Evolutionary conservation across 2,329 filamentous ascomycete species (phyloP).

Genomic region (Cercospora citrullina): DNA sequence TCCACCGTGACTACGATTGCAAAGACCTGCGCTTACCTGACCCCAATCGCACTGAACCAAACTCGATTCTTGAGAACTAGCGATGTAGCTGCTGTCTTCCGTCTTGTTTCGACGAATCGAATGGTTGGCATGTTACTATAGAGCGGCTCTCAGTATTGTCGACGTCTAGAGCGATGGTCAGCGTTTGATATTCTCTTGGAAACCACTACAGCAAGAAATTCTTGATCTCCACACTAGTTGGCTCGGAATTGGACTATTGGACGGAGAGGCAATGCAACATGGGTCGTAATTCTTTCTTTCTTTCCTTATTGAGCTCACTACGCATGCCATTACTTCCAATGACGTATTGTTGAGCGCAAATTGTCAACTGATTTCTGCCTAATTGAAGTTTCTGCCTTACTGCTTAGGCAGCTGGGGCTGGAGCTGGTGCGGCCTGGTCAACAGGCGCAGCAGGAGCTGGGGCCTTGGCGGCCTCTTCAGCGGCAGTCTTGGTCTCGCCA

Average conservation of each 20-base stretch:
- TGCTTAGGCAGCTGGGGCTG: constrained; percentile 12
- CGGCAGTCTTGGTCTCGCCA: constrained; percentile 12
- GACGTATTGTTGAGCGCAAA: background rate
- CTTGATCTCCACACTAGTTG: background rate
- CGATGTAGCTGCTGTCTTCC: too few relatives aligned
- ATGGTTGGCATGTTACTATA: background rate
- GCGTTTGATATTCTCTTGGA: background rate
- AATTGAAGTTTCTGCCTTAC: background rate
- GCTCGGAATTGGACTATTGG: background rate
- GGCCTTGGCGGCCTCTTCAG: constrained; percentile 16
- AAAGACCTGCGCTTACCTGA: too few relatives aligned
- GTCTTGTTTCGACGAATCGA: background rate
- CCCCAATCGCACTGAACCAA: too few relatives aligned
- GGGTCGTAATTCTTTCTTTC: background rate
- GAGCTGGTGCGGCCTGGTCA: constrained; percentile 6
- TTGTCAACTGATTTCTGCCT: background rate
- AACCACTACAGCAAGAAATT: background rate
- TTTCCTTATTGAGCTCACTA: background rate
- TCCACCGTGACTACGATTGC: too few relatives aligned
- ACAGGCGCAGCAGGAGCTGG: constrained; percentile 6
- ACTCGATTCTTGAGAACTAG: too few relatives aligned
- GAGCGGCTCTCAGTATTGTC: background rate
- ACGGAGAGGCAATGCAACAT: background rate
- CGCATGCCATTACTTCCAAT: background rate
- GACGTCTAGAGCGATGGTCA: background rate